Conservation (phyloP, 495 filamentous ascomycete species). For the Penicillium canariense region DNA sequence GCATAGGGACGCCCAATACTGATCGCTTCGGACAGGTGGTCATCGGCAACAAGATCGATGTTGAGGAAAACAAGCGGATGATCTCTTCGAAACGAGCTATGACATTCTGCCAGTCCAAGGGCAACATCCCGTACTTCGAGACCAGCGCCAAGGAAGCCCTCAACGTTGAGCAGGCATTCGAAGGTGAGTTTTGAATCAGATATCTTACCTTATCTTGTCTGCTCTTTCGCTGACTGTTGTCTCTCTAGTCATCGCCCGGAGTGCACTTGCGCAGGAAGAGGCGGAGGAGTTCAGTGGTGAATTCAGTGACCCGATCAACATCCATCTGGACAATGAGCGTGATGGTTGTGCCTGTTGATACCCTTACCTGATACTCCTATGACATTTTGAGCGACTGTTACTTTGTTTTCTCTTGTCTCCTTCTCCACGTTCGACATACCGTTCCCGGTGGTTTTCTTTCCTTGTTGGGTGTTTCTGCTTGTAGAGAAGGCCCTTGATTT, state of each 20-base stretch:
- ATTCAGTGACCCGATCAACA: slow-evolving; percentile 96
- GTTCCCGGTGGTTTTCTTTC: slow-evolving; percentile 13
- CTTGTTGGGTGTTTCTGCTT: slow-evolving; percentile 8
- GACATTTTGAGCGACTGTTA: slow-evolving; percentile 26
- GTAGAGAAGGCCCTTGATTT: slow-evolving; percentile 21
- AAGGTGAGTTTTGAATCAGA: slow-evolving; percentile 55
- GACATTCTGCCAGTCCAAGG: slow-evolving; percentile 97
- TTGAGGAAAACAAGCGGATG: slow-evolving; percentile 95
- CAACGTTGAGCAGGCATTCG: slow-evolving; percentile 98
- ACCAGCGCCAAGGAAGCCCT: slow-evolving; percentile 98
- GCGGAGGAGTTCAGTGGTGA: slow-evolving; percentile 89
- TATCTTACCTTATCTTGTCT: neutral
- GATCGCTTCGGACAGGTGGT: slow-evolving; percentile 61
- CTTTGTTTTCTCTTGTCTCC: slow-evolving; percentile 13
- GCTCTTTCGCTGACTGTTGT: slow-evolving; percentile 6
- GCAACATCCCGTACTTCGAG: slow-evolving; percentile 97
- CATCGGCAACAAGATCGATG: slow-evolving; percentile 98
- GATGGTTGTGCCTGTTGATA: slow-evolving; percentile 88
- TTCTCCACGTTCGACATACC: slow-evolving; percentile 7
- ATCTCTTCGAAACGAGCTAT: slow-evolving; percentile 93
- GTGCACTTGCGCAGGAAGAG: slow-evolving; percentile 94
- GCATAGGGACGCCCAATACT: neutral
- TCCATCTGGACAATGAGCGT: slow-evolving; percentile 85
- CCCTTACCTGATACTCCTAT: slow-evolving; percentile 26
- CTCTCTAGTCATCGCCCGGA: slow-evolving; percentile 83